A percentile compares a stretch with the other conserved stretches of the same genome.
These are phyloP conservation scores for Candida sojae DNA, from an alignment of 1,139 yeast species.

Conservation along the genomic window DNA sequence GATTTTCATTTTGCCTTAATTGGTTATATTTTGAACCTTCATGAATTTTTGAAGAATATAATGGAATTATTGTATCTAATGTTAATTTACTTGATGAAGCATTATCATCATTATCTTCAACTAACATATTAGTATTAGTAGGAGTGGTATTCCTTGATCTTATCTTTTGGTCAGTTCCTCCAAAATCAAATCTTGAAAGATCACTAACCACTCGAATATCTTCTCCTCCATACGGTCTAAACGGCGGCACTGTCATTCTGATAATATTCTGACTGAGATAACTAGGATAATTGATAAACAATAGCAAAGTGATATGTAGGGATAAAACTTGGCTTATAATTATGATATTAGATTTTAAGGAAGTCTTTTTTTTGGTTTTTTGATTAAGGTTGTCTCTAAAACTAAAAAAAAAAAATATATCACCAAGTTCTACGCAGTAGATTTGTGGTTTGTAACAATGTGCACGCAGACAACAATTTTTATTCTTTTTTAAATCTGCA, in stretches of 20 bases:
- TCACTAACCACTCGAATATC: constrained; percentile 30
- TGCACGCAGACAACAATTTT: background rate
- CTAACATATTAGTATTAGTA: constrained; percentile 18
- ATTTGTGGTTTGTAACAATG: background rate
- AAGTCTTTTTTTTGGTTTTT: too few species aligned
- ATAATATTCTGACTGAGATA: too few species aligned
- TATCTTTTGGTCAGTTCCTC: constrained; percentile 20
- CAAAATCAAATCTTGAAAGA: constrained; percentile 31
- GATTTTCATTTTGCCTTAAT: constrained; percentile 1
- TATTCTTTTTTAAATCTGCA: background rate
- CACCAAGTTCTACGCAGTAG: too few species aligned
- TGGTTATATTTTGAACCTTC: constrained; percentile 7
- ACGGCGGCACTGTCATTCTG: constrained; percentile 12
- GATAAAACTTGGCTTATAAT: too few species aligned
- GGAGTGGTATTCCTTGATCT: constrained; percentile 33
- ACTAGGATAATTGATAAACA: too few species aligned
- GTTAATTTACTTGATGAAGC: constrained; percentile 16
- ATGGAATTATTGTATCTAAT: constrained; percentile 17
- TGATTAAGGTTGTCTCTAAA: too few species aligned
- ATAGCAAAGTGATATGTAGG: too few species aligned
- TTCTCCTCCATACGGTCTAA: constrained; percentile 24
- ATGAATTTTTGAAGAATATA: constrained; percentile 13
- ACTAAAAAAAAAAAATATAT: too few species aligned
- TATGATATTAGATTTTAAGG: too few species aligned
- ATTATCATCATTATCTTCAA: constrained; percentile 10